Evolutionary conservation across 208 protist genomes (phyloP), one percentile per base, ranked within the genome.

Genomic region (Histomonas meleagridis): DNA sequence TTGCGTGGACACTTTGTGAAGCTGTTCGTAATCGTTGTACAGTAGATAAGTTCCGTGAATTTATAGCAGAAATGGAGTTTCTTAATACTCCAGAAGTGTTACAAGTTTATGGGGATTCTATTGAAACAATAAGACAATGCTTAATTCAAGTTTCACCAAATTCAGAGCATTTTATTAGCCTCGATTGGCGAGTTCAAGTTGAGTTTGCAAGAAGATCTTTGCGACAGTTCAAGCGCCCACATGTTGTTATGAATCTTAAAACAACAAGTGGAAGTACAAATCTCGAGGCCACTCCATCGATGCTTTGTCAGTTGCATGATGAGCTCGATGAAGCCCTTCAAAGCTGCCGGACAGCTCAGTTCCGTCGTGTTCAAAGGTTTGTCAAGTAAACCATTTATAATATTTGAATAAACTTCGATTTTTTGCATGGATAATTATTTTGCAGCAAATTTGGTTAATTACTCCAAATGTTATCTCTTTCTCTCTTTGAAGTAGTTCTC

Each of bases 321-420:
- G 55, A 40, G 32, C 38, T 86, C 23, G 76, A 86, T 55, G 46
- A 43, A 9, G 76, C 76, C 18, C 35, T 86, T 4, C 76, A 86
- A 28, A 46, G 40, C 38, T 86, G 76, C 76, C 23, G 76, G 10
- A 86, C 76, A 38, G 43, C 76, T 38, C 43, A 86, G 46, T 86
- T 86, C 38, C 51, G 76, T n/a, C 43, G 76, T 51, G 55, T 86
- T 28, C 76, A 86, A 46, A 12, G 76, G 40, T 86, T 86, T 48
- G 46, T 86, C 35, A 86, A 86, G 46, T 86, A 86, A 86, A 86
- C n/a, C n/a, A n/a, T n/a, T n/a, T n/a, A n/a, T n/a, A n/a, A n/a
- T n/a, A n/a, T n/a, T n/a, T n/a, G n/a, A n/a, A n/a, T n/a, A n/a
- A n/a, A n/a, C n/a, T n/a, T n/a, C n/a, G n/a, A n/a, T n/a, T n/a